Percentiles rank a stretch among this genome's conserved stretches.
phyloP scores from a whole-genome alignment of 2,329 filamentous ascomycete species.

The Trichothecium roseum region DNA sequence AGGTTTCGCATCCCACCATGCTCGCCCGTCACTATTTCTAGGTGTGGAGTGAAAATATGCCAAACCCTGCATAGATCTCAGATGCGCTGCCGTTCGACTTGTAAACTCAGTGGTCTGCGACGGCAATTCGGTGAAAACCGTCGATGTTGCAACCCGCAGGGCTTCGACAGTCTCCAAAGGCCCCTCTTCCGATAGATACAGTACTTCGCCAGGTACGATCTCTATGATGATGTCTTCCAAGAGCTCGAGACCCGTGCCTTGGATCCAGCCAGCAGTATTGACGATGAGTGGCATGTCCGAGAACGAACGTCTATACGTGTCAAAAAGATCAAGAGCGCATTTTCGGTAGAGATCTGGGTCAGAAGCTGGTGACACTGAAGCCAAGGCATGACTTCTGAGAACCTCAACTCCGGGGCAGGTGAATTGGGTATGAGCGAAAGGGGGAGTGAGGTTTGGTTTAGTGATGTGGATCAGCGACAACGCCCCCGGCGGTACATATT shows the following conservation, averaged over 20 bases:
- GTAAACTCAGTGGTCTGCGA: slow-evolving; percentile 47
- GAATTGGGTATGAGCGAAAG: slow-evolving; percentile 50
- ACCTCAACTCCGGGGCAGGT: slow-evolving; percentile 23
- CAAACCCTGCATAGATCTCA: slow-evolving; percentile 67
- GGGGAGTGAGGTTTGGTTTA: slow-evolving; percentile 51
- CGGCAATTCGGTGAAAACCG: slow-evolving; percentile 38
- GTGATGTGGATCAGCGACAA: slow-evolving; percentile 55
- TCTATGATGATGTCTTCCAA: slow-evolving; percentile 45
- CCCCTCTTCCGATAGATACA: slow-evolving; percentile 60
- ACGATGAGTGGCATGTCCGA: slow-evolving; percentile 49
- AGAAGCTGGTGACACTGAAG: slow-evolving; percentile 52
- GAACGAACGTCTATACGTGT: slow-evolving; percentile 39
- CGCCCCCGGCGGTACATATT: slow-evolving; percentile 60
- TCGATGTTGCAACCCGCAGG: slow-evolving; percentile 33
- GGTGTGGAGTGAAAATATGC: slow-evolving; percentile 58
- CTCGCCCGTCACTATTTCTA: not conserved
- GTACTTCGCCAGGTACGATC: slow-evolving; percentile 47
- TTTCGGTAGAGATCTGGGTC: slow-evolving; percentile 57
- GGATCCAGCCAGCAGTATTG: slow-evolving; percentile 67
- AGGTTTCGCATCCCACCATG: slow-evolving; percentile 41
- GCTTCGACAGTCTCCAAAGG: slow-evolving; percentile 45
- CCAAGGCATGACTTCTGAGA: slow-evolving; percentile 56
- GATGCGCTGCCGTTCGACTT: slow-evolving; percentile 51
- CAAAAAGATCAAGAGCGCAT: slow-evolving; percentile 53
- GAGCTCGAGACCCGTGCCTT: slow-evolving; percentile 58